These are phyloP conservation scores for Euphorbia peplus DNA, from an alignment of 345 rosid genomes.

Conservation along the genomic window DNA sequence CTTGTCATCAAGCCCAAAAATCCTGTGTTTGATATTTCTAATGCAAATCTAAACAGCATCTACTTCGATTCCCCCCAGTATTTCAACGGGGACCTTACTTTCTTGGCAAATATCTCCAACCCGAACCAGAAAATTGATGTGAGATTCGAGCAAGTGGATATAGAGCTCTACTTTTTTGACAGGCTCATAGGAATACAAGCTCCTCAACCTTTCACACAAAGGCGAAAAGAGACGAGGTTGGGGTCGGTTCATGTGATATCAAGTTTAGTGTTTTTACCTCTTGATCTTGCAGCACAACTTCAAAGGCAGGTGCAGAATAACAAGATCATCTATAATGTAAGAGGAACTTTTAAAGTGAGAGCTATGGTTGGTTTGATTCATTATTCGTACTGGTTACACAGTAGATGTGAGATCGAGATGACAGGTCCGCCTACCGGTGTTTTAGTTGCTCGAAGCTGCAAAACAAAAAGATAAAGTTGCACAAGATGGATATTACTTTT, in stretches of 20 bases:
- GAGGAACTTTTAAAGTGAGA: slow-evolving; percentile 65
- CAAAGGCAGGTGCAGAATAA: slow-evolving; percentile 65
- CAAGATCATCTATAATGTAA: slow-evolving; percentile 51
- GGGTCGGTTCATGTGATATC: slow-evolving; percentile 62
- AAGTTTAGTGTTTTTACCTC: slow-evolving; percentile 74
- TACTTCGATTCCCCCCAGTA: slow-evolving; percentile 76
- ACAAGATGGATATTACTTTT: not conserved
- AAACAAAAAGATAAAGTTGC: slow-evolving; percentile 49
- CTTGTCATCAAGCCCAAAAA: slow-evolving; percentile 56
- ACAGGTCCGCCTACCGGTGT: slow-evolving; percentile 77
- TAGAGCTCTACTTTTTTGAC: slow-evolving; percentile 68
- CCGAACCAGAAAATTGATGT: slow-evolving; percentile 64
- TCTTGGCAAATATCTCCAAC: slow-evolving; percentile 70
- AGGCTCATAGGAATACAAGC: slow-evolving; percentile 52
- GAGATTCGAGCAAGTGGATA: slow-evolving; percentile 50
- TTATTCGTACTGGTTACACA: slow-evolving; percentile 73
- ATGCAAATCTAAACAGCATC: slow-evolving; percentile 64
- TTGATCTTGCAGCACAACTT: slow-evolving; percentile 49
- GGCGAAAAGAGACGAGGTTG: slow-evolving; percentile 49
- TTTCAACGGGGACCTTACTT: slow-evolving; percentile 71
- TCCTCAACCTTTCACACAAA: slow-evolving; percentile 61
- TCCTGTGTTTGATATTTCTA: slow-evolving; percentile 69
- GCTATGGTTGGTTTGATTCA: slow-evolving; percentile 65
- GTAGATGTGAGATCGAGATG: slow-evolving; percentile 62
- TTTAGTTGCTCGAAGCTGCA: slow-evolving; percentile 55